Base-by-base conservation (phyloP, 1,284 basidiomycete species). In the Cutaneotrichosporon daszewskae region DNA sequence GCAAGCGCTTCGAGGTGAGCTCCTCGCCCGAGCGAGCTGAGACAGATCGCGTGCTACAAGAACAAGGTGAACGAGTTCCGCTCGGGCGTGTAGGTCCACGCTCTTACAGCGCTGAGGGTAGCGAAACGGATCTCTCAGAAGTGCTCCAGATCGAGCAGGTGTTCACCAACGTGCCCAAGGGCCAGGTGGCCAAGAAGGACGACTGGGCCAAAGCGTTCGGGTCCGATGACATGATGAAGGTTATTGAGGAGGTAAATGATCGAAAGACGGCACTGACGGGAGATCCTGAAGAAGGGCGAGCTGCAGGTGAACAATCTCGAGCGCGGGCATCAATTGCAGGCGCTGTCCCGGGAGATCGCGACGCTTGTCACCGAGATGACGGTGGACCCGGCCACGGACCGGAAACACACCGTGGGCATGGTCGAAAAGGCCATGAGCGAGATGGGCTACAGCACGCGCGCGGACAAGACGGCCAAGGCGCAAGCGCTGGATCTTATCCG, bases 31-130 rank as follows among this genome's bases (percentile, higher is more conserved):
- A 19, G 3, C 11, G 8, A 10, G 26, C 12, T 12, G 43, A 45
- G 9, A 45, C 27, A 91, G 87, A 87, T 98, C 58, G 94, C 94
- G 36, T 97, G 92, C 72, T 97, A 97, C 76, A 96, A 97, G 77
- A 99, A 99, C 75, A 97, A 97, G 74, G 94, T 97, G 17, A 86
- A 91, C 57, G 92, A 96, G 71, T 98, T 86, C 82, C 76, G 94
- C 45, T 88, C 81, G 42, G 90, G 90, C 50, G 85, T 94, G 84
- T 87, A 67, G 65, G 82, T 75, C 18, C 37, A 31, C 40, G 25
- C 31, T 16, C 16, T 17, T 10, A 14, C 11, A 43, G 14, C 37
- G 19, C 11, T 36, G 35, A 22, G 9, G 33, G 13, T 57, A 87
- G 85, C 18, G 94, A 98, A 76, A 92, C 83, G 28, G 85, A 88